These are phyloP conservation scores for Clarireedia monteithiana DNA, from an alignment of 2,329 filamentous ascomycete genomes.

Conservation along the genomic window DNA sequence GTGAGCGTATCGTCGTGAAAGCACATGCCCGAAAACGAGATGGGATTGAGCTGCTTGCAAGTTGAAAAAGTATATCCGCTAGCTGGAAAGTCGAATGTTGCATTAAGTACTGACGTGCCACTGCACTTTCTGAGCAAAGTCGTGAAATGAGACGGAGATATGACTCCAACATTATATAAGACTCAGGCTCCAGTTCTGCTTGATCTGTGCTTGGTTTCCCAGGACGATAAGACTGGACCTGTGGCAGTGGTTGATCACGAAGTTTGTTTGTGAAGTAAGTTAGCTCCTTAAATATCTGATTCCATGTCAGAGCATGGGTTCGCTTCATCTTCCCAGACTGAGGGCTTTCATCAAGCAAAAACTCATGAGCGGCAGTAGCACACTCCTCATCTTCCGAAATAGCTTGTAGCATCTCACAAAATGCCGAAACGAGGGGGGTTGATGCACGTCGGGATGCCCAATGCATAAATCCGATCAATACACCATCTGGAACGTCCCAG, in stretches of 20 bases:
- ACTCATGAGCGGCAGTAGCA: conserved; percentile 78
- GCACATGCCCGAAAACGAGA: conserved; percentile 74
- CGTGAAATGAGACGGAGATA: conserved; percentile 85
- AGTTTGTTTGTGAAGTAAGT: conserved; percentile 75
- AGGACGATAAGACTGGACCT: conserved; percentile 45
- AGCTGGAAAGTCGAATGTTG: conserved; percentile 58
- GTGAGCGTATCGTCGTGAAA: conserved; percentile 67
- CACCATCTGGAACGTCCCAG: conserved; percentile 88
- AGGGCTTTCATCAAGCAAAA: conserved; percentile 78
- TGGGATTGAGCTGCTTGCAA: conserved; percentile 71
- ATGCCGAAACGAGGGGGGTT: conserved; percentile 90
- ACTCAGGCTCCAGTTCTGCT: conserved; percentile 81
- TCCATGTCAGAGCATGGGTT: conserved; percentile 82
- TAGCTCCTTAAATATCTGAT: conserved; percentile 85
- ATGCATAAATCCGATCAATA: conserved; percentile 87
- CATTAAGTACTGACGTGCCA: conserved; percentile 67
- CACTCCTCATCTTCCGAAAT: conserved; percentile 77
- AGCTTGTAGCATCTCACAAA: conserved; percentile 91
- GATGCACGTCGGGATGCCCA: conserved; percentile 96
- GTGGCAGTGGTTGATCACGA: conserved; percentile 59
- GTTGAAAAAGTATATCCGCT: conserved; percentile 65
- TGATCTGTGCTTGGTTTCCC: conserved; percentile 57
- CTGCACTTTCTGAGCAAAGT: conserved; percentile 65
- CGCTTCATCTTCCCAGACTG: conserved; percentile 73
- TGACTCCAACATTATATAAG: conserved; percentile 91